These are phyloP conservation scores for Aspergillus mulundensis DNA, from an alignment of 495 filamentous ascomycete genomes.

Conservation along the genomic window DNA sequence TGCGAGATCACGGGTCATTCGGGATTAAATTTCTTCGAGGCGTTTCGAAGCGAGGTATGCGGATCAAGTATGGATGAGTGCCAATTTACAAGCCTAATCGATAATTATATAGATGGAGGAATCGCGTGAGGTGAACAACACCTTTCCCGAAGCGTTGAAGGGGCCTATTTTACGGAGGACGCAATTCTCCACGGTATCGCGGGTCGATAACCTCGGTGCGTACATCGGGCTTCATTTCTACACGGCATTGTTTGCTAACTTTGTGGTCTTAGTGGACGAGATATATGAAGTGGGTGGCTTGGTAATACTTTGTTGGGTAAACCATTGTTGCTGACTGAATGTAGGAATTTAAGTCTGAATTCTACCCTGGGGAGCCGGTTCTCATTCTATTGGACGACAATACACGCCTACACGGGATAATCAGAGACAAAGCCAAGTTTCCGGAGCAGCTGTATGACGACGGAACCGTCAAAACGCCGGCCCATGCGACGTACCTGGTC, in stretches of 20 bases:
- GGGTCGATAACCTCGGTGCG: conserved; percentile 85
- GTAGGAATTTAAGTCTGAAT: conserved; percentile 88
- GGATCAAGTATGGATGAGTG: neutral
- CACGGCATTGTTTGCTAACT: conserved; percentile 14
- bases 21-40: conserved; percentile 89
- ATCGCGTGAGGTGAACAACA: conserved; percentile 81
- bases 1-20: conserved; percentile 95
- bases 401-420: conserved; percentile 68
- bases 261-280: conserved; percentile 52
- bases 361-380: conserved; percentile 87
- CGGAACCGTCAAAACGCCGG: conserved; percentile 56
- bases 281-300: conserved; percentile 55
- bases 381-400: conserved; percentile 65
- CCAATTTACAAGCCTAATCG: neutral
- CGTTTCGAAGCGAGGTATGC: conserved; percentile 86
- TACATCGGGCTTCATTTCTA: neutral
- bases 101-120: conserved; percentile 60
- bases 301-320: too few species aligned
- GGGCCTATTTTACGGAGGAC: conserved; percentile 85
- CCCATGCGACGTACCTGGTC: conserved; percentile 79
- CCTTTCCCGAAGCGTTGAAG: conserved; percentile 87
- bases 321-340: conserved; percentile 23
- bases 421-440: conserved; percentile 84
- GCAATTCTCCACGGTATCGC: conserved; percentile 85
- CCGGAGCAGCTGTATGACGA: conserved; percentile 57